These are phyloP conservation scores for Takakia lepidozioides DNA, from an alignment of 225 moss, liverwort and hornwort genomes.

Conservation along the genomic window DNA sequence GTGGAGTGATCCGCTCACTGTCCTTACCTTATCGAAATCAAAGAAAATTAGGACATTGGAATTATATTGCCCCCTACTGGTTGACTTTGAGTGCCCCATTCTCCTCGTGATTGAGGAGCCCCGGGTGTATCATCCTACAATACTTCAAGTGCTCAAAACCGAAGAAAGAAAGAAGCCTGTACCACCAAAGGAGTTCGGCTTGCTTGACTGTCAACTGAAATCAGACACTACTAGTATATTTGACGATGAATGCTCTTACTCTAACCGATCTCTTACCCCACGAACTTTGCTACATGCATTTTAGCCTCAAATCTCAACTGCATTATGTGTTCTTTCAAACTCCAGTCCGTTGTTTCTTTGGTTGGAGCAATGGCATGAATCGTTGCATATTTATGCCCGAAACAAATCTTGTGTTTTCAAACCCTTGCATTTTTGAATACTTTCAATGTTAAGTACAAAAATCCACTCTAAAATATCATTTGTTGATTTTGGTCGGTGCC, in stretches of 20 bases:
- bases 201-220: too few relatives aligned
- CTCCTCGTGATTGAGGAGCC: conserved; percentile 25
- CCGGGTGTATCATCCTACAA: conserved; percentile 31
- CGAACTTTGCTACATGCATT: conserved; percentile 20
- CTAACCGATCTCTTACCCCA: conserved; percentile 32
- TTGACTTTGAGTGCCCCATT: conserved; percentile 31
- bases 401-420: too few relatives aligned
- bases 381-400: too few relatives aligned
- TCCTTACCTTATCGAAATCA: conserved; percentile 36
- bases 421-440: too few relatives aligned
- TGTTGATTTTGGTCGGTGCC: too few relatives aligned
- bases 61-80: conserved; percentile 51
- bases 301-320: too few relatives aligned
- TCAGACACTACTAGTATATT: conserved; percentile 18
- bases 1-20: conserved; percentile 36
- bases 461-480: too few relatives aligned
- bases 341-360: too few relatives aligned
- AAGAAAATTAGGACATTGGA: conserved; percentile 43
- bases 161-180: conserved; percentile 37
- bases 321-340: too few relatives aligned
- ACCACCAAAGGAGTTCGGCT: conserved; percentile 38
- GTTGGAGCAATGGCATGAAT: too few relatives aligned
- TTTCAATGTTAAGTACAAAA: too few relatives aligned
- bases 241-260: conserved; percentile 10
- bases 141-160: conserved; percentile 34